A percentile compares a stretch with the other conserved stretches of the same genome.
These are phyloP conservation scores for Hemisphaericaspora xylanilytica DNA, from an alignment of 1,139 yeast species.

Conservation along the genomic window DNA sequence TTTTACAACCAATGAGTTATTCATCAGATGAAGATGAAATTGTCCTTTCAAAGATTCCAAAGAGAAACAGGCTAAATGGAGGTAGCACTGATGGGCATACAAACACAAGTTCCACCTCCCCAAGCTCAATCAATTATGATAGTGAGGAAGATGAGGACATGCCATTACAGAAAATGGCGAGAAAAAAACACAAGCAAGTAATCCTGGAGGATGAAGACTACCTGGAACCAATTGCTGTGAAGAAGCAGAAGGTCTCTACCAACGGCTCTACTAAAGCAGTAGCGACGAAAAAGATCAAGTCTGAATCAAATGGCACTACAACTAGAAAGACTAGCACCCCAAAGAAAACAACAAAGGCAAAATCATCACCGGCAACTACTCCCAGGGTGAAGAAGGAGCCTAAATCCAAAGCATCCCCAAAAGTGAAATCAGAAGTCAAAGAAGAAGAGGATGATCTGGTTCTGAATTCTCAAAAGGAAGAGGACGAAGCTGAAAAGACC, in stretches of 20 bases:
- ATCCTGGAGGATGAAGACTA: too few species aligned
- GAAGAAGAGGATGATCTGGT: slow-evolving; percentile 11
- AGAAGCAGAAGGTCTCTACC: slow-evolving; percentile 2
- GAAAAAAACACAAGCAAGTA: neutral
- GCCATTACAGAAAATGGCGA: slow-evolving; percentile 7
- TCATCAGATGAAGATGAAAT: slow-evolving; percentile 15
- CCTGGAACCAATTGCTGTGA: slow-evolving; percentile 12
- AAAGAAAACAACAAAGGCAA: slow-evolving; percentile 5
- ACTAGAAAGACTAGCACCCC: too few species aligned
- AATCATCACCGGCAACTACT: slow-evolving; percentile 2
- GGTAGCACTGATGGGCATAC: neutral
- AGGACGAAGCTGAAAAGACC: slow-evolving; percentile 59
- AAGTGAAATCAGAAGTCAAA: slow-evolving; percentile 8
- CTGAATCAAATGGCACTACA: slow-evolving; percentile 3
- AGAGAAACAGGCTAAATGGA: slow-evolving; percentile 2
- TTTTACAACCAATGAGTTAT: slow-evolving; percentile 1
- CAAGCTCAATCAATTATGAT: slow-evolving; percentile 13
- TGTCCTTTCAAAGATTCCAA: slow-evolving; percentile 11
- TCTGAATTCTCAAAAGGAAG: slow-evolving; percentile 14
- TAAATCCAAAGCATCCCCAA: slow-evolving; percentile 4
- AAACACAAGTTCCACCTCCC: slow-evolving; percentile 6
- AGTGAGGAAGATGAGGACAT: slow-evolving; percentile 18
- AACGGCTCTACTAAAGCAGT: slow-evolving; percentile 4
- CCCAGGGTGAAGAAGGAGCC: slow-evolving; percentile 6
- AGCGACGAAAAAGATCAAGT: slow-evolving; percentile 6